Percentiles rank a stretch among this genome's conserved stretches.
Conservation (phyloP, 163 green algal species). For the Scenedesmus sp. region DNA sequence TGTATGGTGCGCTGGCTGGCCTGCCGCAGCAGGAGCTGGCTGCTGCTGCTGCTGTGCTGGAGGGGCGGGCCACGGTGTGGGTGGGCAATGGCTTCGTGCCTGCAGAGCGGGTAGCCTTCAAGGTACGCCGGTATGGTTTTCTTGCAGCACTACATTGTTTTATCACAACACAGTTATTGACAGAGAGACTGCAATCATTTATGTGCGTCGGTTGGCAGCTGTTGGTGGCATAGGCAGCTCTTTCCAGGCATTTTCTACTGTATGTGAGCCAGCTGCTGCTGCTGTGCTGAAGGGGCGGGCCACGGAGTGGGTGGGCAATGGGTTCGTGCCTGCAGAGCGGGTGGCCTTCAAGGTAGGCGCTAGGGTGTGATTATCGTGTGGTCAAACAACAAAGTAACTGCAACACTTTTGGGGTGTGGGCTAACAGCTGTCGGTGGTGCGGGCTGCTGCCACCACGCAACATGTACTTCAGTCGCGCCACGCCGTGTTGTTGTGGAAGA, state of each 20-base stretch:
- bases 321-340: conserved; percentile 67
- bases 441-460: background rate
- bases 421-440: background rate
- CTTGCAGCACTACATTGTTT: too few species aligned
- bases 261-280: conserved; percentile 20
- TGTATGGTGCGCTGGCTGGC: conserved; percentile 68
- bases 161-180: background rate
- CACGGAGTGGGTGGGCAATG: conserved; percentile 82
- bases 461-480: background rate
- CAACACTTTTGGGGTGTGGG: background rate
- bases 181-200: background rate
- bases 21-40: conserved; percentile 62
- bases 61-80: conserved; percentile 73
- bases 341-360: conserved; percentile 74
- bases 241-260: background rate
- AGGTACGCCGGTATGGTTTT: conserved; percentile 51
- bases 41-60: conserved; percentile 58
- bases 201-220: background rate
- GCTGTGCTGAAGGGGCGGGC: conserved; percentile 61
- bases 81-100: conserved; percentile 80
- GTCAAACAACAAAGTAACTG: background rate
- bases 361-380: background rate
- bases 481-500: conserved; percentile 37
- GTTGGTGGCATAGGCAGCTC: background rate
- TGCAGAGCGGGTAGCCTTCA: conserved; percentile 69